These are phyloP conservation scores for Fraxinus sp. DNA, from an alignment of 305 asterid species.

Conservation along the genomic window DNA sequence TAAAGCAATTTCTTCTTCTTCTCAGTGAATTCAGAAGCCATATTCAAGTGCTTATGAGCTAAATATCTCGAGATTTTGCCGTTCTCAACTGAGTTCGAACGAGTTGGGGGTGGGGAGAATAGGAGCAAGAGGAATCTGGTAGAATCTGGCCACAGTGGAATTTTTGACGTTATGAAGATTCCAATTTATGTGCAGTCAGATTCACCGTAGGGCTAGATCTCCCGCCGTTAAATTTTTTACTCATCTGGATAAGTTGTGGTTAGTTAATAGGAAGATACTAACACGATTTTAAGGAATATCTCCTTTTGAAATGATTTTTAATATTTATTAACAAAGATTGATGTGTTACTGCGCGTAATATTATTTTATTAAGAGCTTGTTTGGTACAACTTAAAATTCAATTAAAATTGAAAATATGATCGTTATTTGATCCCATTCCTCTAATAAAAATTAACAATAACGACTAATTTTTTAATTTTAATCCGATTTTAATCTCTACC, in stretches of 20 bases:
- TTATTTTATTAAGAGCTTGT: too few relatives aligned
- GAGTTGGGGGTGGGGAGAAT: neutral
- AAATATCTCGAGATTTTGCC: neutral
- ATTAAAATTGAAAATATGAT: too few relatives aligned
- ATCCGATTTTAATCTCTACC: too few relatives aligned
- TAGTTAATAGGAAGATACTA: neutral
- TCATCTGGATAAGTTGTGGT: neutral
- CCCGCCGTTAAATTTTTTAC: neutral
- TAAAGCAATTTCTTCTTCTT: slow-evolving; percentile 28
- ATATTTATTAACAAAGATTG: neutral
- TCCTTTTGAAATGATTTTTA: neutral
- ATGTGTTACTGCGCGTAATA: too few relatives aligned
- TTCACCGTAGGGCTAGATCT: neutral
- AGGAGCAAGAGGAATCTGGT: slow-evolving; percentile 4
- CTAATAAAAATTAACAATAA: too few relatives aligned
- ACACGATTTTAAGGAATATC: neutral
- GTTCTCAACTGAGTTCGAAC: neutral
- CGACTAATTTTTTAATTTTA: too few relatives aligned
- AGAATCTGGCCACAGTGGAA: slow-evolving; percentile 1
- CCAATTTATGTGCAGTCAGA: slow-evolving; percentile 24
- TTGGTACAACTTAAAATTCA: too few relatives aligned
- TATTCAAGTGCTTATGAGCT: neutral
- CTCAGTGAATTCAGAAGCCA: slow-evolving; percentile 28
- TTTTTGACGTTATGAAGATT: slow-evolving; percentile 15
- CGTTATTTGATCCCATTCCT: too few relatives aligned